Evolutionary conservation across 495 filamentous ascomycete species (phyloP).

Genomic region (Haplographium delicatum): DNA sequence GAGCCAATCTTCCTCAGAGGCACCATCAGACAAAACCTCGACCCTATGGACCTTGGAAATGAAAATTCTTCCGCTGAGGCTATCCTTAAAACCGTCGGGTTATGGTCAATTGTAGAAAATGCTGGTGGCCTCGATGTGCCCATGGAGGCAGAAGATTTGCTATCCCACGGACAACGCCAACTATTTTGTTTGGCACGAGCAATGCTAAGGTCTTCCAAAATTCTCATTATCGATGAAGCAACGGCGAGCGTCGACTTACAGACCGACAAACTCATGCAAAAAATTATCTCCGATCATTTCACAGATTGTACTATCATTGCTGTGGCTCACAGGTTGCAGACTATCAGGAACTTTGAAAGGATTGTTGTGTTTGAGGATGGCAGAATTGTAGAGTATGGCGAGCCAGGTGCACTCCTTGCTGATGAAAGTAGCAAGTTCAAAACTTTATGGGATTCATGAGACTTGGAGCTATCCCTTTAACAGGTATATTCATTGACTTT

Average conservation of each 20-base stretch:
- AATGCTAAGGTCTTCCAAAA: slow-evolving; percentile 23
- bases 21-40: slow-evolving; percentile 43
- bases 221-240: slow-evolving; percentile 42
- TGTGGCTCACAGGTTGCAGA: slow-evolving; percentile 93
- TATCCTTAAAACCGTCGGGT: slow-evolving; percentile 30
- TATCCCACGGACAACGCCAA: slow-evolving; percentile 40
- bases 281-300: slow-evolving; percentile 59
- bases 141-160: slow-evolving; percentile 29
- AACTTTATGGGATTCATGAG: slow-evolving; percentile 6
- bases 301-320: slow-evolving; percentile 92
- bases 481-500: no score
- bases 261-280: slow-evolving; percentile 76
- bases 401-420: slow-evolving; percentile 62
- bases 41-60: slow-evolving; percentile 31
- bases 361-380: slow-evolving; percentile 81
- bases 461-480: no score
- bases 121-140: slow-evolving; percentile 31
- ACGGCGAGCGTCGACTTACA: slow-evolving; percentile 84
- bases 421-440: slow-evolving; percentile 5
- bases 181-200: slow-evolving; percentile 42
- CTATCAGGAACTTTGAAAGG: slow-evolving; percentile 83
- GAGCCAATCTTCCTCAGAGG: slow-evolving; percentile 42
- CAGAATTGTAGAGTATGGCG: slow-evolving; percentile 61
- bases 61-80: slow-evolving; percentile 33
- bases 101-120: slow-evolving; percentile 29